Percentiles rank a stretch among this genome's conserved stretches.
Evolutionary conservation across 2,329 filamentous ascomycete species (phyloP).

Genomic region (Albifimbria verrucaria): DNA sequence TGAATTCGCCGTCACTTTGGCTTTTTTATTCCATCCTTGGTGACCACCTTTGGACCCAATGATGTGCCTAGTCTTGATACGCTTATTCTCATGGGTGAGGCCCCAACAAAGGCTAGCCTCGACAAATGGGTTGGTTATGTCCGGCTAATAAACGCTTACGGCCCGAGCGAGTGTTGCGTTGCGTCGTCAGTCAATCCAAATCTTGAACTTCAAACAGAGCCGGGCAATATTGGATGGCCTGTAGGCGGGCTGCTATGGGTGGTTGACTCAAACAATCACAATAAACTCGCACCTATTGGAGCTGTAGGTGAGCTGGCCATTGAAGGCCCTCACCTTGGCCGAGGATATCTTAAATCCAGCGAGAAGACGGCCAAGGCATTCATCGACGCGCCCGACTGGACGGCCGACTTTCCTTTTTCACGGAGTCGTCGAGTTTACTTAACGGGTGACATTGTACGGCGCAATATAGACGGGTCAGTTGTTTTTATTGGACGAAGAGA

Average conservation of each 20-base stretch:
- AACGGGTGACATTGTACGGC: slow-evolving; percentile 40
- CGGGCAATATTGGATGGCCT: neutral
- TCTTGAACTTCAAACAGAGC: neutral
- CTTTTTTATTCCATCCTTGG: too few species aligned
- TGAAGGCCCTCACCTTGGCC: slow-evolving; percentile 41
- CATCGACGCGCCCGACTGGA: slow-evolving; percentile 33
- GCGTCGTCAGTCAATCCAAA: neutral
- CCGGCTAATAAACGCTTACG: neutral
- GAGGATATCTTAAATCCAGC: slow-evolving; percentile 45
- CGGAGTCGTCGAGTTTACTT: slow-evolving; percentile 29
- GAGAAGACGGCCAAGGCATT: slow-evolving; percentile 39
- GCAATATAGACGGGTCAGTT: neutral
- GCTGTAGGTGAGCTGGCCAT: slow-evolving; percentile 28
- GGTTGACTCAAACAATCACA: slow-evolving; percentile 18
- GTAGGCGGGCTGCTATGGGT: slow-evolving; percentile 16
- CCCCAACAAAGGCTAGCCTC: too few species aligned
- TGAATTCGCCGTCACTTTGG: too few species aligned
- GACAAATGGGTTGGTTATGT: too few species aligned
- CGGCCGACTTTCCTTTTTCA: neutral
- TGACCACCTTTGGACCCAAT: too few species aligned
- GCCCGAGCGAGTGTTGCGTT: neutral
- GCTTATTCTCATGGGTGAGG: too few species aligned
- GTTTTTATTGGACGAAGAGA: slow-evolving; percentile 3
- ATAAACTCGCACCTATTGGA: slow-evolving; percentile 21
- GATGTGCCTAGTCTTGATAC: too few species aligned